Conservation (phyloP, 1,284 basidiomycete genomes). For the Cutaneotrichosporon sp. region DNA sequence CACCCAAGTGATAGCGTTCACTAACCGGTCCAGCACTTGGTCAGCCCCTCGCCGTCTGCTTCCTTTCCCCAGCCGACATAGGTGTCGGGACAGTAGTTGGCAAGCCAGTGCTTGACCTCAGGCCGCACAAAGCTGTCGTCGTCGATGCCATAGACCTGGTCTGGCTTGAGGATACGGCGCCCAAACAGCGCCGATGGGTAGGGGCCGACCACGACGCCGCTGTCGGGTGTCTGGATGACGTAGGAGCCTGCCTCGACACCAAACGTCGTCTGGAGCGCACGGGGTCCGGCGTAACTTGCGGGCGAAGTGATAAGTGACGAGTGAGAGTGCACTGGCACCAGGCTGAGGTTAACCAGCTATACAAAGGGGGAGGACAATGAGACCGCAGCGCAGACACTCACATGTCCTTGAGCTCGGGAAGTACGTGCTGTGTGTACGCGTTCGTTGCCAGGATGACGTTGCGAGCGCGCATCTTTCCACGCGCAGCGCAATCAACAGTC, state of each 20-base stretch:
- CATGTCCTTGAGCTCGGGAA: conserved; percentile 11
- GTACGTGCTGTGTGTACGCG: conserved; percentile 39
- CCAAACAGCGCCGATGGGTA: conserved; percentile 11
- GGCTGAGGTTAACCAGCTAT: conserved; percentile 17
- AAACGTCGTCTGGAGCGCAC: conserved; percentile 26
- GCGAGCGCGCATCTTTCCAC: conserved; percentile 31
- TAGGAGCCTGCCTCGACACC: conserved; percentile 33
- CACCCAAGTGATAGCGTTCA: too few relatives aligned
- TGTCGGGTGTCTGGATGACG: conserved; percentile 32
- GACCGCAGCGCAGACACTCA: background rate
- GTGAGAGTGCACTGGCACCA: conserved; percentile 32
- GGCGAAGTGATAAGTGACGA: conserved; percentile 33
- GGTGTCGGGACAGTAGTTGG: conserved; percentile 20
- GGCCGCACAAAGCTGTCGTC: conserved; percentile 27
- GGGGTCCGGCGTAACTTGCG: conserved; percentile 23
- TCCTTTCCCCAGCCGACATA: conserved; percentile 34
- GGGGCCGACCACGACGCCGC: conserved; percentile 33
- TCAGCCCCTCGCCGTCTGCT: conserved; percentile 30
- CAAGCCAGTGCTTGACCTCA: conserved; percentile 12
- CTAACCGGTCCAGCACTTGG: conserved; percentile 31
- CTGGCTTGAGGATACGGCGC: background rate
- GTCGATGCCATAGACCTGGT: conserved; percentile 15
- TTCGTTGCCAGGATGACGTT: conserved; percentile 43
- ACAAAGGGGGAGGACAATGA: background rate
- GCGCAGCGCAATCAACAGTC: conserved; percentile 25